Conservation (phyloP, 306 rosid species). For the Macrotyloma uniflorum region DNA sequence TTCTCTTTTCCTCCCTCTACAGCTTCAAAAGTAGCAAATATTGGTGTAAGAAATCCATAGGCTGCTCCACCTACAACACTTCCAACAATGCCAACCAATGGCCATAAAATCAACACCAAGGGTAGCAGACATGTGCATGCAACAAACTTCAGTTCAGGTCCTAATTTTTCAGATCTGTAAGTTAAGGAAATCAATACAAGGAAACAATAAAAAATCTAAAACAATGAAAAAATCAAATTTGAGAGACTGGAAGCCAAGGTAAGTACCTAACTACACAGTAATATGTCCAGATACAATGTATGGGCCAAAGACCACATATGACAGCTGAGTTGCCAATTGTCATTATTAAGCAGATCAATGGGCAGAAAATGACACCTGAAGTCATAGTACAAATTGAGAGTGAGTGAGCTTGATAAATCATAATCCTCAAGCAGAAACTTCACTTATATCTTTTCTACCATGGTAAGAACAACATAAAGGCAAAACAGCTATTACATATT, state of each 20-base stretch:
- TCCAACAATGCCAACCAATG: conserved; percentile 72
- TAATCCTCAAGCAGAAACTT: conserved; percentile 23
- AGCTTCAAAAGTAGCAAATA: conserved; percentile 82
- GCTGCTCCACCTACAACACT: conserved; percentile 84
- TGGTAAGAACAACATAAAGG: background rate
- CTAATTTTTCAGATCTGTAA: conserved; percentile 71
- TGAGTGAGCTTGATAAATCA: background rate
- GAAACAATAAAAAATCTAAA: conserved; percentile 10
- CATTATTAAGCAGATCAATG: conserved; percentile 71
- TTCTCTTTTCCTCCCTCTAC: conserved; percentile 76
- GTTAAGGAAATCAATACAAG: conserved; percentile 38
- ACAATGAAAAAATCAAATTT: background rate
- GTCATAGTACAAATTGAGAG: conserved; percentile 24
- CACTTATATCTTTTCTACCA: background rate
- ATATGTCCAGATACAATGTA: conserved; percentile 72
- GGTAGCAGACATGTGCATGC: conserved; percentile 71
- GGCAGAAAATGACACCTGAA: conserved; percentile 81
- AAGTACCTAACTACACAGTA: conserved; percentile 73
- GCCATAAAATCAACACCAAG: conserved; percentile 71
- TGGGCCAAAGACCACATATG: conserved; percentile 81
- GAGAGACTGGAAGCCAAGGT: conserved; percentile 25
- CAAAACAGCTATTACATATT: background rate
- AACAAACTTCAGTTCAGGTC: conserved; percentile 74
- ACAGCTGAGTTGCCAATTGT: conserved; percentile 66
- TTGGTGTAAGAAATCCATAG: conserved; percentile 78